A percentile compares a stretch with the other conserved stretches of the same genome.
Conservation (phyloP, 805 yeast species). For the Metschnikowia chrysomelidarum region DNA sequence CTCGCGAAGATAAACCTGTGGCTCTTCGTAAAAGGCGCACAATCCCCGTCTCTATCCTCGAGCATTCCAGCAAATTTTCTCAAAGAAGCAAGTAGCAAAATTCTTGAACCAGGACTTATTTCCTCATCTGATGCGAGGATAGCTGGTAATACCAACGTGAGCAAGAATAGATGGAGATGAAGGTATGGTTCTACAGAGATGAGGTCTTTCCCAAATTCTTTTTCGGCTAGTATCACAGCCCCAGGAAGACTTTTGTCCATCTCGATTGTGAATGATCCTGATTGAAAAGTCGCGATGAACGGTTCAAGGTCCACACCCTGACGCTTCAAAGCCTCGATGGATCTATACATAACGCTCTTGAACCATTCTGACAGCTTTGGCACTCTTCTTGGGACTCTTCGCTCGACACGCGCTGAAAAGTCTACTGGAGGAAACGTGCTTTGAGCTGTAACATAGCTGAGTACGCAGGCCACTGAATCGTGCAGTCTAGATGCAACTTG, state of each 20-base stretch:
- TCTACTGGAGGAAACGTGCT: not conserved
- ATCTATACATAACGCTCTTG: not conserved
- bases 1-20: not conserved
- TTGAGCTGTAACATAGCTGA: not conserved
- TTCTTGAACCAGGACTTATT: not conserved
- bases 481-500: too few species aligned
- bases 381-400: not conserved
- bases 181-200: not conserved
- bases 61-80: not conserved
- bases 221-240: not conserved
- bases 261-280: not conserved
- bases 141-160: not conserved
- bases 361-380: conserved; percentile 2
- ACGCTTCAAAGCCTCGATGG: not conserved
- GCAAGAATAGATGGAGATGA: conserved; percentile 1
- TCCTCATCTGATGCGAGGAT: not conserved
- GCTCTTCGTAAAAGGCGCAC: not conserved
- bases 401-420: not conserved
- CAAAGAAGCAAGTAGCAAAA: not conserved
- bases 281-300: not conserved
- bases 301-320: not conserved
- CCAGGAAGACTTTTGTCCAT: not conserved
- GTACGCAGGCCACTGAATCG: too few species aligned
- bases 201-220: not conserved
- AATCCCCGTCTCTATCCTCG: not conserved